Conservation (phyloP, 768 basidiomycete species). For the Leccinum disarticulatum region DNA sequence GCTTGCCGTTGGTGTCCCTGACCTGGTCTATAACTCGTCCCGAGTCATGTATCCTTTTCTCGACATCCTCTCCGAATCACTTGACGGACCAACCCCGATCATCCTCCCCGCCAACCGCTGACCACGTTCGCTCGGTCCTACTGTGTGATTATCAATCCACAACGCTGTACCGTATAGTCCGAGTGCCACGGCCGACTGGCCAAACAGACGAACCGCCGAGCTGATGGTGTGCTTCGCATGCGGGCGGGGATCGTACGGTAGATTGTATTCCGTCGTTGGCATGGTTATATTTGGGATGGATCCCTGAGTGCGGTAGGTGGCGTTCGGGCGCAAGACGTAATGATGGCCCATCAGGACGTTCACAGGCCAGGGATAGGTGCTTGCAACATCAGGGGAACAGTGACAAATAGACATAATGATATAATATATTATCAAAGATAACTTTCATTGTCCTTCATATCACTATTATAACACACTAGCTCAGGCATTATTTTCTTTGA, state of each 20-base stretch:
- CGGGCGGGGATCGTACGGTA: slow-evolving; percentile 46
- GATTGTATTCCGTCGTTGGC: slow-evolving; percentile 31
- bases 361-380: slow-evolving; percentile 64
- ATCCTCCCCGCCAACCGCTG: slow-evolving; percentile 57
- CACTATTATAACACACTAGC: no score
- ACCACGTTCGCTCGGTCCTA: slow-evolving; percentile 45
- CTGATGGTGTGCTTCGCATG: slow-evolving; percentile 40
- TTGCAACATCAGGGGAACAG: slow-evolving; percentile 33
- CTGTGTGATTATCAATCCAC: slow-evolving; percentile 66
- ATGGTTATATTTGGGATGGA: neutral
- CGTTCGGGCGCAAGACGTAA: slow-evolving; percentile 50
- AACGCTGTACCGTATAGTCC: slow-evolving; percentile 61
- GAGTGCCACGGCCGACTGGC: slow-evolving; percentile 51
- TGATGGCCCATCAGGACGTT: slow-evolving; percentile 58
- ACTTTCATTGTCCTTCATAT: no score
- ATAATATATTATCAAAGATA: no score
- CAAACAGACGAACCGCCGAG: slow-evolving; percentile 58
- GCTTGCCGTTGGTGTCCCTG: neutral
- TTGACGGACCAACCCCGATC: neutral
- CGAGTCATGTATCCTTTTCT: neutral
- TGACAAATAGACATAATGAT: no score
- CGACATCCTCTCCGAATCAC: neutral
- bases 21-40: neutral
- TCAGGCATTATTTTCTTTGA: no score
- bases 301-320: slow-evolving; percentile 28